phyloP scores from a whole-genome alignment of 2,329 filamentous ascomycete genomes.

The Decorospora gaudefroyi region DNA sequence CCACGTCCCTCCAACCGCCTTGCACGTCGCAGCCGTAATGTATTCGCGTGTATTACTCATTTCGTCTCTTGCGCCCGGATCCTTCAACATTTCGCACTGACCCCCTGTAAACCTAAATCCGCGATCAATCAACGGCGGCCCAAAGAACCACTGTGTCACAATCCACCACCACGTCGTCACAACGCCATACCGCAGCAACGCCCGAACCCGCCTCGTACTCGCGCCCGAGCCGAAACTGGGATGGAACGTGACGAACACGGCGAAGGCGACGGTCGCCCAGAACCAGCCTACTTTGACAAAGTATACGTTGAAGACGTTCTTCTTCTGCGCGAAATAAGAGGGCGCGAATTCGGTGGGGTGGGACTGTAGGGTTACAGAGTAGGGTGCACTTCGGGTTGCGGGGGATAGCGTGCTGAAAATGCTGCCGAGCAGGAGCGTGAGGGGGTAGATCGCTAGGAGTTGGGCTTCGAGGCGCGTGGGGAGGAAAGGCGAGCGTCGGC shows the following conservation, averaged over 20 bases:
- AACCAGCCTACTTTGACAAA: conserved; percentile 97
- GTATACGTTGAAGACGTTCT: conserved; percentile 86
- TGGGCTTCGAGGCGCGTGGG: conserved; percentile 70
- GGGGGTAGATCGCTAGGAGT: conserved; percentile 72
- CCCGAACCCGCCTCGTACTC: conserved; percentile 58
- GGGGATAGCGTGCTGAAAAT: conserved; percentile 80
- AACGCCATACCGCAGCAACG: conserved; percentile 68
- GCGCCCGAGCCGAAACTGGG: conserved; percentile 57
- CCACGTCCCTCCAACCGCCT: conserved; percentile 81
- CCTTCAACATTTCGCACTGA: conserved; percentile 67
- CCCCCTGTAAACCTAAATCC: conserved; percentile 89
- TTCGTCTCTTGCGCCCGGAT: conserved; percentile 55
- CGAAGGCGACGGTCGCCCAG: conserved; percentile 80
- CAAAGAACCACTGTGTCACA: conserved; percentile 97
- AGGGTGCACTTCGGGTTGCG: conserved; percentile 63
- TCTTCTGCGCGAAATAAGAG: conserved; percentile 91
- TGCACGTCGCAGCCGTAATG: conserved; percentile 79
- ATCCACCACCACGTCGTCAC: conserved; percentile 81
- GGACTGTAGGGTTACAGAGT: conserved; percentile 65
- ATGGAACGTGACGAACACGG: conserved; percentile 70
- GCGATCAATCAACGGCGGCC: conserved; percentile 85
- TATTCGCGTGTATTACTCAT: conserved; percentile 55
- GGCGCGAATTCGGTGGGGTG: conserved; percentile 65
- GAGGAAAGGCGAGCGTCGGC: conserved; percentile 61
- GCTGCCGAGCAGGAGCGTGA: conserved; percentile 77